Conservation (phyloP, 1,139 yeast genomes). For the Geotrichum bryndzae region DNA sequence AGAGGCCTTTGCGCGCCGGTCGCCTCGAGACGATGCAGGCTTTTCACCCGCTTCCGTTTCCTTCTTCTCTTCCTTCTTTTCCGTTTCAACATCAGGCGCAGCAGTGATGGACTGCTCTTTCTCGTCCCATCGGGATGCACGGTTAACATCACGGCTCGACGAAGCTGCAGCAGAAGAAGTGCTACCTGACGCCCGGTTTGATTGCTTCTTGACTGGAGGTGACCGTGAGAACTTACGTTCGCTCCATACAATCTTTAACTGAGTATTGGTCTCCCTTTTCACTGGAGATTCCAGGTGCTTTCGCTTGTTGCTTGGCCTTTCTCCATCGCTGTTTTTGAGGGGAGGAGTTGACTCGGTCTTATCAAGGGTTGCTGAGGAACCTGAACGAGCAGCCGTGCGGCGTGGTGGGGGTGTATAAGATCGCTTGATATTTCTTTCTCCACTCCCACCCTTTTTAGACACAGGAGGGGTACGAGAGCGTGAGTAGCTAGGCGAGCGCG, state of each 20-base stretch:
- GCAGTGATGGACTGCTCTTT: background rate
- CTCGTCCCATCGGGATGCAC: background rate
- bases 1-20: slow-evolving; percentile 12
- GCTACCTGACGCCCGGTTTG: background rate
- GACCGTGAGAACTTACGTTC: slow-evolving; percentile 5
- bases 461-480: slow-evolving; percentile 2
- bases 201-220: slow-evolving; percentile 1
- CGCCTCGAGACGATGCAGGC: slow-evolving; percentile 4
- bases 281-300: slow-evolving; percentile 1
- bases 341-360: slow-evolving; percentile 6
- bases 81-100: slow-evolving; percentile 3
- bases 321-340: background rate
- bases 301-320: background rate
- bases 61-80: slow-evolving; percentile 1
- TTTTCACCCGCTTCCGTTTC: slow-evolving; percentile 5
- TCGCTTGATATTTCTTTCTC: background rate
- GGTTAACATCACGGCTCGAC: background rate
- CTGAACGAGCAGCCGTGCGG: slow-evolving; percentile 7
- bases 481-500: slow-evolving; percentile 2
- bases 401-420: slow-evolving; percentile 8
- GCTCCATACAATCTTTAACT: background rate
- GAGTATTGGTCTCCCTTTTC: background rate
- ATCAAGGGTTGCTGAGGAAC: background rate
- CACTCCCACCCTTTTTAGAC: background rate
- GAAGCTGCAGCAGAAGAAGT: background rate